Percentiles rank a stretch among this genome's conserved stretches.
Conservation (phyloP, 2,329 filamentous ascomycete species). For the Hypoxylon sp. region DNA sequence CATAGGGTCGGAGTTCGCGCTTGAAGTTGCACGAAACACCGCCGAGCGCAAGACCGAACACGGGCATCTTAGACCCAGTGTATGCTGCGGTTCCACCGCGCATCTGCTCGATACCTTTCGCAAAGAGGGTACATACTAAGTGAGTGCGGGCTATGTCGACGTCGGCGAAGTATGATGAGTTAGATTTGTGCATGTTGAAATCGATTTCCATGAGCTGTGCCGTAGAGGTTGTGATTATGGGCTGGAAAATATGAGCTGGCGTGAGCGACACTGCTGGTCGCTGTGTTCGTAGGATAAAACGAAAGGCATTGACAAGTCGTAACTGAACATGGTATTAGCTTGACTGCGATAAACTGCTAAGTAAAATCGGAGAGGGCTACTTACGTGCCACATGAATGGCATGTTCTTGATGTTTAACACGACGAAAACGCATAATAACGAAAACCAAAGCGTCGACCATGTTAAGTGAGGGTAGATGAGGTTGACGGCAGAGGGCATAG, state of each 20-base stretch:
- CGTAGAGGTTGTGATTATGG: slow-evolving; percentile 67
- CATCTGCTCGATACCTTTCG: slow-evolving; percentile 46
- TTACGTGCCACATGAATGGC: slow-evolving; percentile 69
- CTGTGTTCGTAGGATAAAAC: slow-evolving; percentile 55
- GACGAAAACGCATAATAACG: slow-evolving; percentile 50
- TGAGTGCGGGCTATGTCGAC: slow-evolving; percentile 73
- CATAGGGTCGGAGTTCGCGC: slow-evolving; percentile 62
- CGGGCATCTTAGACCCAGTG: slow-evolving; percentile 42
- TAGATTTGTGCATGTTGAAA: slow-evolving; percentile 77
- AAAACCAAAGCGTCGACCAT: slow-evolving; percentile 45
- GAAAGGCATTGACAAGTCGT: slow-evolving; percentile 50
- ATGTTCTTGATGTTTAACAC: slow-evolving; percentile 66
- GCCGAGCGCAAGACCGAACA: slow-evolving; percentile 55
- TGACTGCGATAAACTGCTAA: neutral
- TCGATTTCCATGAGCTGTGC: slow-evolving; percentile 72
- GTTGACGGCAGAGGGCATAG: slow-evolving; percentile 20
- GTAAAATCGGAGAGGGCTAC: slow-evolving; percentile 40
- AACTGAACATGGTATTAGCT: slow-evolving; percentile 37
- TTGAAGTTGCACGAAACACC: slow-evolving; percentile 64
- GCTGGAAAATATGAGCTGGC: slow-evolving; percentile 68
- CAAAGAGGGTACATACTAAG: slow-evolving; percentile 62
- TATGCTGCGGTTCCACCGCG: slow-evolving; percentile 46
- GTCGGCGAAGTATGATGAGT: slow-evolving; percentile 75
- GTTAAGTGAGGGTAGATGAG: slow-evolving; percentile 37
- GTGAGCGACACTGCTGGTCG: slow-evolving; percentile 52